phyloP scores from a whole-genome alignment of 2,329 filamentous ascomycete genomes.

The Colletotrichum siamense region DNA sequence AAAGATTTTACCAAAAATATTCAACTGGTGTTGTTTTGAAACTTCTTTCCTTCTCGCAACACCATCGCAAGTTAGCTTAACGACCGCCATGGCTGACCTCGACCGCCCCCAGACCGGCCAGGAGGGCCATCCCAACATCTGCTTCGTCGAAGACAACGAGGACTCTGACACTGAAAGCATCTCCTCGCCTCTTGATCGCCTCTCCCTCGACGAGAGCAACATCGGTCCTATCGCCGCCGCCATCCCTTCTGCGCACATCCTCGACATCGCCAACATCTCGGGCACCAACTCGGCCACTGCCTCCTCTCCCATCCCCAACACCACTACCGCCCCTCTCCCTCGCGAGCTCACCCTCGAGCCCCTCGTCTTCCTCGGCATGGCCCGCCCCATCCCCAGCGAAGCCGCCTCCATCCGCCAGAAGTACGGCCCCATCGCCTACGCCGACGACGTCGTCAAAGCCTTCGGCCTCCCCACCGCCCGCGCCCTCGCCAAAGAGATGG shows the following conservation, averaged over 20 bases:
- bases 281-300: not conserved
- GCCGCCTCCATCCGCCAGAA: not conserved
- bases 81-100: not conserved
- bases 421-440: not conserved
- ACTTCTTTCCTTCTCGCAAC: not conserved
- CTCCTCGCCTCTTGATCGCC: not conserved
- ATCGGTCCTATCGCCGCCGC: not conserved
- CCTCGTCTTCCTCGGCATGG: not conserved
- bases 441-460: not conserved
- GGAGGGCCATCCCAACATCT: not conserved
- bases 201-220: not conserved
- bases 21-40: not conserved
- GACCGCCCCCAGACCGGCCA: not conserved
- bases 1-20: not conserved
- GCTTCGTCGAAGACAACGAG: not conserved
- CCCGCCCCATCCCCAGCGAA: not conserved
- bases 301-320: not conserved
- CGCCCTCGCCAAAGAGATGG: not conserved
- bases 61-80: not conserved
- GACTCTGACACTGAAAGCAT: not conserved
- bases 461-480: not conserved
- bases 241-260: not conserved
- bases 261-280: not conserved
- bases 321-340: accelerated
- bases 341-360: not conserved